Evolutionary conservation across 768 basidiomycete species (phyloP).

Genomic region (Pulveroboletus sp.): DNA sequence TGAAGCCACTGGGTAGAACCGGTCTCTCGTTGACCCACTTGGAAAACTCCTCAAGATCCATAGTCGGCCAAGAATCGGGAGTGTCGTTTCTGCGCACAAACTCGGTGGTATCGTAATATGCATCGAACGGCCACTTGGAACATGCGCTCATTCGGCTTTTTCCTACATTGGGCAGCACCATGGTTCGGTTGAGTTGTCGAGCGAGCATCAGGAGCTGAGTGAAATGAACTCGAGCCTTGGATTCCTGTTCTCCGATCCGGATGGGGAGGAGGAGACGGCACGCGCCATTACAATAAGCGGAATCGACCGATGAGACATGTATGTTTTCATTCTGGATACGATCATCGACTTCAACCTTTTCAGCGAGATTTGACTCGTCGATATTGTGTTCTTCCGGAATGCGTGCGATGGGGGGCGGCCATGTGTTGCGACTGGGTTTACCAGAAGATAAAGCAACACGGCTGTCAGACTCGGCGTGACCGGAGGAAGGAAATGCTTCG

Average conservation of each 20-base stretch:
- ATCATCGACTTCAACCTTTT: background rate
- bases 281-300: conserved; percentile 20
- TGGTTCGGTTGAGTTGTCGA: conserved; percentile 46
- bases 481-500: background rate
- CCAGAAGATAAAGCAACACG: background rate
- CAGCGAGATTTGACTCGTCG: background rate
- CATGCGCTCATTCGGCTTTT: conserved; percentile 54
- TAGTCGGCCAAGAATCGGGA: conserved; percentile 16
- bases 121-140: conserved; percentile 44
- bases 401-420: conserved; percentile 36
- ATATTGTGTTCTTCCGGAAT: conserved; percentile 27
- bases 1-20: conserved; percentile 29
- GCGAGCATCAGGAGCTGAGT: conserved; percentile 51
- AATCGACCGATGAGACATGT: conserved; percentile 13
- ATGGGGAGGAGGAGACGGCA: conserved; percentile 51
- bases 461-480: background rate
- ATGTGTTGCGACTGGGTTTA: conserved; percentile 2
- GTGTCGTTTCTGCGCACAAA: background rate
- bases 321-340: background rate
- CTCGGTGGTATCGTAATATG: conserved; percentile 45
- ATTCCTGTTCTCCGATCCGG: conserved; percentile 55
- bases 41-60: conserved; percentile 38
- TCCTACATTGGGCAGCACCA: conserved; percentile 61
- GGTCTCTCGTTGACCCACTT: conserved; percentile 35
- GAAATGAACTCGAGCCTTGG: conserved; percentile 56